Conservation (phyloP, 2,329 filamentous ascomycete species). For the Penicillium rolfsii region DNA sequence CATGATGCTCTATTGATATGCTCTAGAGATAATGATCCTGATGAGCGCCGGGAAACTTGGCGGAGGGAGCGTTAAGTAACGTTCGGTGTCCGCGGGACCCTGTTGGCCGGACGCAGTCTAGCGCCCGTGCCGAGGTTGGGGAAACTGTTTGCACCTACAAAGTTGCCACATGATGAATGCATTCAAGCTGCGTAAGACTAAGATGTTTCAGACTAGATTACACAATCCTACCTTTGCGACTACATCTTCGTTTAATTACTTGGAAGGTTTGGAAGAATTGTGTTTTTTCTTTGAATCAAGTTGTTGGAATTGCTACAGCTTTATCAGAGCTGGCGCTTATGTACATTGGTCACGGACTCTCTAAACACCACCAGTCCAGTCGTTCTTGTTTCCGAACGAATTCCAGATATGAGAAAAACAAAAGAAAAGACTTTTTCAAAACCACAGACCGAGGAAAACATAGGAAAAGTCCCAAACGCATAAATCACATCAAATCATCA, state of each 20-base stretch:
- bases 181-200: neutral
- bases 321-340: slow-evolving; percentile 32
- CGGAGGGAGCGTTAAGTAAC: slow-evolving; percentile 20
- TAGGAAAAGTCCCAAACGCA: slow-evolving; percentile 35
- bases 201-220: neutral
- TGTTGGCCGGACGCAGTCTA: slow-evolving; percentile 1
- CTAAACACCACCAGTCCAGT: slow-evolving; percentile 37
- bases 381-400: slow-evolving; percentile 25
- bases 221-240: neutral
- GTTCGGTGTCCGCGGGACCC: slow-evolving; percentile 12
- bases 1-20: slow-evolving; percentile 36
- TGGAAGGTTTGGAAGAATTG: neutral
- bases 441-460: slow-evolving; percentile 27
- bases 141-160: neutral
- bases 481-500: slow-evolving; percentile 42
- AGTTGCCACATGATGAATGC: slow-evolving; percentile 18
- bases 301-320: slow-evolving; percentile 25
- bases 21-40: slow-evolving; percentile 15
- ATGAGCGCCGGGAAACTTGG: slow-evolving; percentile 19
- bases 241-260: neutral
- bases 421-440: slow-evolving; percentile 38
- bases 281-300: slow-evolving; percentile 12
- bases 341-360: slow-evolving; percentile 34
- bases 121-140: slow-evolving; percentile 14
- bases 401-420: neutral